phyloP scores from a whole-genome alignment of 1,284 basidiomycete genomes.

The Volvariella volvacea region DNA sequence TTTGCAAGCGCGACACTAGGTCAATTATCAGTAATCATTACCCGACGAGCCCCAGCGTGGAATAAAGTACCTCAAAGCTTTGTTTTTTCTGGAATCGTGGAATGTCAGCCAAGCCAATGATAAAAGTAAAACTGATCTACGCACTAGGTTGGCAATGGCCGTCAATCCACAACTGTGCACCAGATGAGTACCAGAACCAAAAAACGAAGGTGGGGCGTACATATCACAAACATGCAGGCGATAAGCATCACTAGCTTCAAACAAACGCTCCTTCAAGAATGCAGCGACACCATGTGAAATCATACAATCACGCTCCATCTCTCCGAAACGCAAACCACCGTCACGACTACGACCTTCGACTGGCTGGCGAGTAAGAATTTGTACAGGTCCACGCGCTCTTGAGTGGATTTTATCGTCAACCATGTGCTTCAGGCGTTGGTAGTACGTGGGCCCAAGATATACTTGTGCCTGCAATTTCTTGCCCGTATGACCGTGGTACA shows the following conservation, averaged over 20 bases:
- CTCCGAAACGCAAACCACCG: slow-evolving; percentile 98
- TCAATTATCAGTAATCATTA: slow-evolving; percentile 14
- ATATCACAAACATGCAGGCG: slow-evolving; percentile 94
- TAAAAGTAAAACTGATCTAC: slow-evolving; percentile 18
- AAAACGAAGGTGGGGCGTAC: slow-evolving; percentile 39
- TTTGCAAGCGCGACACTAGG: slow-evolving; percentile 81
- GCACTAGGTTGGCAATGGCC: slow-evolving; percentile 87
- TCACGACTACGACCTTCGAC: slow-evolving; percentile 99
- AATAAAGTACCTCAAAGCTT: slow-evolving; percentile 58
- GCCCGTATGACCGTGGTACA: slow-evolving; percentile 99
- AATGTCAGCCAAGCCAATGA: slow-evolving; percentile 6
- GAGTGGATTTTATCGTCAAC: slow-evolving; percentile 99
- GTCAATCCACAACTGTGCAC: slow-evolving; percentile 78
- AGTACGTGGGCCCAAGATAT: slow-evolving; percentile 98
- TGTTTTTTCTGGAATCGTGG: slow-evolving; percentile 64
- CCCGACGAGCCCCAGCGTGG: slow-evolving; percentile 4
- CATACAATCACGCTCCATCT: slow-evolving; percentile 99
- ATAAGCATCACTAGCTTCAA: slow-evolving; percentile 94
- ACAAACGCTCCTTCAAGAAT: slow-evolving; percentile 94
- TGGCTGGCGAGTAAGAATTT: slow-evolving; percentile 96
- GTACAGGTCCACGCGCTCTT: slow-evolving; percentile 93
- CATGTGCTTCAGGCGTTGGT: slow-evolving; percentile 99
- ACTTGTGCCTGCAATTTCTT: slow-evolving; percentile 96
- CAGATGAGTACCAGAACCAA: slow-evolving; percentile 8
- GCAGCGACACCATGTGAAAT: slow-evolving; percentile 98